These are phyloP conservation scores for Heteromeles arbutifolia DNA, from an alignment of 306 rosid species.

Conservation along the genomic window DNA sequence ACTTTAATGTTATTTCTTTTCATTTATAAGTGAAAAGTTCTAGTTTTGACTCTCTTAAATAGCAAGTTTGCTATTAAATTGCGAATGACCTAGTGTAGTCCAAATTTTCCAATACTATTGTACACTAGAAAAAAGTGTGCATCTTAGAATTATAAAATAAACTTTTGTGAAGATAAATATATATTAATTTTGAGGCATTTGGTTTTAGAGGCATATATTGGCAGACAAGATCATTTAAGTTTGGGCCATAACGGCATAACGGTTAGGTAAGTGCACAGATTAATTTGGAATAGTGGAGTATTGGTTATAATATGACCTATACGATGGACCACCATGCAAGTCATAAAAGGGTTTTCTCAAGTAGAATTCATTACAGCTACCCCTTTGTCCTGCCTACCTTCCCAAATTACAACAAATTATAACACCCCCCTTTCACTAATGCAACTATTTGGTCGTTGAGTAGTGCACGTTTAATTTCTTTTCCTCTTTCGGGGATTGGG, in stretches of 20 bases:
- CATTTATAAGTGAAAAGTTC: too few species aligned
- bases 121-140: too few species aligned
- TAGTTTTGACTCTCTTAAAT: too few species aligned
- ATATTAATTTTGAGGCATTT: too few species aligned
- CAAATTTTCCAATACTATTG: too few species aligned
- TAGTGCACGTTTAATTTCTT: background rate
- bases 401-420: background rate
- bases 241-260: slow-evolving; percentile 30
- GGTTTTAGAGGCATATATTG: background rate
- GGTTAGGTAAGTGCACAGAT: slow-evolving; percentile 34
- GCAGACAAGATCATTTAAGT: slow-evolving; percentile 46
- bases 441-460: background rate
- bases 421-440: background rate
- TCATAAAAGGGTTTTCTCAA: too few species aligned
- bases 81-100: too few species aligned
- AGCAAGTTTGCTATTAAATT: too few species aligned
- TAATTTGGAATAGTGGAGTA: background rate
- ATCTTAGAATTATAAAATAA: too few species aligned
- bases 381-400: background rate
- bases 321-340: background rate
- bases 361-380: too few species aligned
- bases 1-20: too few species aligned
- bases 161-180: too few species aligned
- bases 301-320: background rate
- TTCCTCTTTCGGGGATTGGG: background rate